Base-by-base conservation (phyloP, 2,329 filamentous ascomycete species). In the Alternaria alternata region DNA sequence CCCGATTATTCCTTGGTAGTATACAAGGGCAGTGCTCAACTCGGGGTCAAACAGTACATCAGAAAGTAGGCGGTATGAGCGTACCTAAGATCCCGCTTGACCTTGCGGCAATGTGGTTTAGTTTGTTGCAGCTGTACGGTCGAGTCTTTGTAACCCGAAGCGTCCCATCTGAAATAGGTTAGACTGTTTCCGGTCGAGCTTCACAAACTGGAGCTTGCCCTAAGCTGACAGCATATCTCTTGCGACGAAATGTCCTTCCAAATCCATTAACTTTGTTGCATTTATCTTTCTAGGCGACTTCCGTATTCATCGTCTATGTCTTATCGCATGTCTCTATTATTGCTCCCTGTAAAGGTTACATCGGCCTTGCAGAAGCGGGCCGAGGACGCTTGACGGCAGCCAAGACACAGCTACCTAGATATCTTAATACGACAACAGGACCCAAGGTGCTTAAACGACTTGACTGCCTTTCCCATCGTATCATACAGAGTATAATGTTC, bases 321-420 rank as follows among this genome's bases (percentile, higher is more conserved):
- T 51, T 59, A 46, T 56, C 57, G 16, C 26, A 14, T 38, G 2
- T 18, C 34, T 38, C 43, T 22, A 48, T 51, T 24, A 36, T 18
- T 22, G 41, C 34, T 41, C 36, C 18, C 47, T 48, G 48, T 20
- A 38, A 48, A 58, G 57, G 56, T 62, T 62, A 56, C 60, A 60
- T 60, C 54, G 57, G 56, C 36, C 39, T 52, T 54, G 53, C 41
- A 51, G 52, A 52, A 60, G 57, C 57, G 52, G 57, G 57, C 38
- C 57, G 46, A 56, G 48, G 32, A 59, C 28, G 34, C 30, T 54
- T 16, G 36, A 48, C 32, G 38, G 36, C 52, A n/a, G 36, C 57
- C 43, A 59, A 56, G 57, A 44, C 32, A 39, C 56, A 46, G 52
- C 48, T 46, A 44, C 32, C 26, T 59, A 52, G 52, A 34, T 46